Percentiles rank a stretch among this genome's conserved stretches.
Evolutionary conservation across 495 filamentous ascomycete species (phyloP).

Genomic region (Endocarpon pusillum): DNA sequence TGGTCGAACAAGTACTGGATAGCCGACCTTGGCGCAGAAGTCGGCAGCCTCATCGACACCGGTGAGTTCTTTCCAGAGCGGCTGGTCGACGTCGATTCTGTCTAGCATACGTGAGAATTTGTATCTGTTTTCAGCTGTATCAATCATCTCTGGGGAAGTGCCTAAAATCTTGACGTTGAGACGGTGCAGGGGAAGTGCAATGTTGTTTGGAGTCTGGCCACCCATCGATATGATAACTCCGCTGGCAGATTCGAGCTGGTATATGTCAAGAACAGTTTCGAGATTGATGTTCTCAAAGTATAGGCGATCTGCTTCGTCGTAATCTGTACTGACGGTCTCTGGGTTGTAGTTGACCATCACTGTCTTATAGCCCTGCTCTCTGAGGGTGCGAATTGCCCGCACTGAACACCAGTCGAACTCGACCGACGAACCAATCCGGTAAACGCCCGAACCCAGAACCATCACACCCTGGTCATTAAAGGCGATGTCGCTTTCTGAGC

Average conservation of each 20-base stretch:
- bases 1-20: conserved; percentile 86
- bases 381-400: conserved; percentile 79
- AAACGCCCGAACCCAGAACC: conserved; percentile 94
- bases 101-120: conserved; percentile 98
- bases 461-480: conserved; percentile 86
- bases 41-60: conserved; percentile 70
- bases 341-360: conserved; percentile 98
- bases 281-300: conserved; percentile 98
- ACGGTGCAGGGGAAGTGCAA: conserved; percentile 74
- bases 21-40: conserved; percentile 78
- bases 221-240: conserved; percentile 98
- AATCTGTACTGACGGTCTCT: conserved; percentile 89
- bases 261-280: conserved; percentile 90
- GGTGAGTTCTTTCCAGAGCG: conserved; percentile 92
- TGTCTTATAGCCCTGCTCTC: conserved; percentile 78
- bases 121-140: conserved; percentile 91
- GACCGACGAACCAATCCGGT: conserved; percentile 92
- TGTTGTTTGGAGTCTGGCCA: conserved; percentile 96
- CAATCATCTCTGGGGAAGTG: conserved; percentile 97
- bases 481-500: conserved; percentile 62
- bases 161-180: conserved; percentile 83
- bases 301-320: conserved; percentile 85
- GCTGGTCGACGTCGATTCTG: conserved; percentile 86
- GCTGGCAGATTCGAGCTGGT: conserved; percentile 69
- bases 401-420: conserved; percentile 99